Evolutionary conservation across 1,284 basidiomycete species (phyloP).

Genomic region (Xerocomus tenax): DNA sequence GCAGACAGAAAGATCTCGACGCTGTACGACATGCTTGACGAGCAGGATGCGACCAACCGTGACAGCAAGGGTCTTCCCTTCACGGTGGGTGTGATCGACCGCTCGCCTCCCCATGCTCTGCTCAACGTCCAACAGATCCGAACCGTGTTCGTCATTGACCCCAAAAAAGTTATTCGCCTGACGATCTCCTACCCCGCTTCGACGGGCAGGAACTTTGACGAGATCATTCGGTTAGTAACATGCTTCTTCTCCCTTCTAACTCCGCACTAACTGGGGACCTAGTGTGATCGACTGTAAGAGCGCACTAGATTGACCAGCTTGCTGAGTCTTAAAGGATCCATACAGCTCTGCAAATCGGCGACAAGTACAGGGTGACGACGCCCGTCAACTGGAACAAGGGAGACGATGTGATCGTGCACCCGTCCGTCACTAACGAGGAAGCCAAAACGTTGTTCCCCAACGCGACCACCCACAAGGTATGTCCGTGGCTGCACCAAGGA

Average conservation of each 20-base stretch:
- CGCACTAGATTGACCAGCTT: background rate
- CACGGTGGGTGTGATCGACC: conserved; percentile 39
- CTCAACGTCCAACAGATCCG: conserved; percentile 57
- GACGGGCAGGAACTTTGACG: conserved; percentile 78
- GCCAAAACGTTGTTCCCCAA: conserved; percentile 82
- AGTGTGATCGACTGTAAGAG: conserved; percentile 59
- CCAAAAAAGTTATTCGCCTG: conserved; percentile 83
- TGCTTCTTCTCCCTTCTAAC: background rate
- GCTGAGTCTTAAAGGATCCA: conserved; percentile 6
- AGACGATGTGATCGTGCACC: conserved; percentile 92
- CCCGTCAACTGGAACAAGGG: conserved; percentile 94
- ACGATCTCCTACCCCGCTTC: conserved; percentile 86
- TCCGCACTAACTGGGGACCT: conserved; percentile 10
- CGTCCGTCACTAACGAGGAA: conserved; percentile 78
- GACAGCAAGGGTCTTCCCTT: conserved; percentile 86
- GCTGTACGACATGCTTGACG: conserved; percentile 92
- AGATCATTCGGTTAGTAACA: conserved; percentile 67
- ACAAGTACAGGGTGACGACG: conserved; percentile 80
- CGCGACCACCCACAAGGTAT: conserved; percentile 59
- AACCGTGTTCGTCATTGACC: conserved; percentile 92
- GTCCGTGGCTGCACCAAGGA: conserved; percentile 8
- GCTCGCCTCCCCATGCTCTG: conserved; percentile 1
- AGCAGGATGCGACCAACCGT: conserved; percentile 89
- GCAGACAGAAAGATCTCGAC: conserved; percentile 78
- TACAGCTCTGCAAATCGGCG: conserved; percentile 80